Evolutionary conservation across 2,329 filamentous ascomycete species (phyloP), one percentile per base, ranked within the genome.

Genomic region (Fonsecaea nubica): DNA sequence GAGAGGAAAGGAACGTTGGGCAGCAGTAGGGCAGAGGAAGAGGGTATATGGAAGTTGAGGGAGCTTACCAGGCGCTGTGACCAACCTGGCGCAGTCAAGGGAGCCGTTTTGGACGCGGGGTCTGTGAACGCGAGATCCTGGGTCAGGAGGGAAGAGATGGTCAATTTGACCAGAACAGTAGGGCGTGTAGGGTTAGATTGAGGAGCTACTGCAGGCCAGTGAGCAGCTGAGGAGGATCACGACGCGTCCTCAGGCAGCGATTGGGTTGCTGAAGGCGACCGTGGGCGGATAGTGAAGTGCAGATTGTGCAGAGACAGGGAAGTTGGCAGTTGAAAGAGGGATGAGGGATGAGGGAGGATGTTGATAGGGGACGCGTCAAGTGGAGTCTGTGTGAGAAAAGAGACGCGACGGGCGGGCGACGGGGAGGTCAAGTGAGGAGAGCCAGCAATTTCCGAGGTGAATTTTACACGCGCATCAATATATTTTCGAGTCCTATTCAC

Each of bases 181-280:
- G 25, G 3, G 25, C 25, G 25, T 25, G 66, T 52, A 63, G 55
- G 54, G 56, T 42, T 67, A 64, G 63, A 36, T 54, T 45, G 58
- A 18, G 18, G 33, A 40, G 64, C 71, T 72, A 71, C 68, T 72
- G 71, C 71, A 71, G 69, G 69, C 64, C 45, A 48, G 32, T 13
- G 45, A 61, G 58, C 48, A 38, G 45, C 53, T 38, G 58, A n/a
- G 40, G 48, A 12, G 3, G 55, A 55, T 36, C 25, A 55, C 33
- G 10, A 50, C 59, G 59, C 59, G 59, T 55, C 52, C 59, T 62
- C 65, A 69, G 62, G 67, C 62, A 68, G 62, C 61, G 62, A 72
- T 72, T 72, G 71, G 71, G 62, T 57, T 61, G 65, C 38, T 45
- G 62, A 32, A 32, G 35, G 36, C 13, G 69, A 64, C 42, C 55